Evolutionary conservation across 371 early-diverging fungal species (phyloP).

Genomic region (Mucor mucedo): DNA sequence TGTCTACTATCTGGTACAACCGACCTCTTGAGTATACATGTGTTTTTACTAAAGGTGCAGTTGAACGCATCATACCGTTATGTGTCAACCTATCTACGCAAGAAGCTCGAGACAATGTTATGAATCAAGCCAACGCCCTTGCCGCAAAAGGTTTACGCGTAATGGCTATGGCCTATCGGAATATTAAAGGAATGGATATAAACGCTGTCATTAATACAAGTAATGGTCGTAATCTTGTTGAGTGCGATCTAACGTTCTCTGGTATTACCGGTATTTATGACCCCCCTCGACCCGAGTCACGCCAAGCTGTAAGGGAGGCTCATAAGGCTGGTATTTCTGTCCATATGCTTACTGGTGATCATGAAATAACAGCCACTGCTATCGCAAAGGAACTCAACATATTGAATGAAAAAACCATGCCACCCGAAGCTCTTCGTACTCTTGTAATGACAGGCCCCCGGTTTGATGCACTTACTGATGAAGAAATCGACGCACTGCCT

Average conservation of each 20-base stretch:
- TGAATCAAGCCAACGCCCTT: slow-evolving; percentile 27
- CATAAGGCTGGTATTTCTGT: slow-evolving; percentile 92
- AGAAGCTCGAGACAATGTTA: slow-evolving; percentile 20
- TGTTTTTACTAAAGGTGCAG: slow-evolving; percentile 69
- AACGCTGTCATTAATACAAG: background rate
- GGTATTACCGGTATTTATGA: slow-evolving; percentile 93
- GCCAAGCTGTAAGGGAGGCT: slow-evolving; percentile 80
- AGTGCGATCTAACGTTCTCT: slow-evolving; percentile 74
- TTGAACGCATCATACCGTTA: slow-evolving; percentile 68
- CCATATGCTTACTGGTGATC: slow-evolving; percentile 95
- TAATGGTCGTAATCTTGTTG: slow-evolving; percentile 40
- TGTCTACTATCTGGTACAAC: slow-evolving; percentile 57
- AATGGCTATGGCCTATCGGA: slow-evolving; percentile 67
- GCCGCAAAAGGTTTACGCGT: slow-evolving; percentile 55
- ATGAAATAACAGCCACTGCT: slow-evolving; percentile 87
- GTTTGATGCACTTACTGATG: slow-evolving; percentile 71
- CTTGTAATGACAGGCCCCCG: slow-evolving; percentile 82
- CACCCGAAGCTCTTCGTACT: slow-evolving; percentile 47
- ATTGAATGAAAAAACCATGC: slow-evolving; percentile 51
- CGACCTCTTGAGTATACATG: slow-evolving; percentile 18
- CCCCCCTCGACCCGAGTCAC: slow-evolving; percentile 80
- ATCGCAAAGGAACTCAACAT: slow-evolving; percentile 93
- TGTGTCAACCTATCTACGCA: slow-evolving; percentile 46
- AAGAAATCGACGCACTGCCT: slow-evolving; percentile 14
- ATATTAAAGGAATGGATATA: slow-evolving; percentile 15